Base-by-base conservation (phyloP, 1,139 yeast genomes). In the Taphrina flavorubra region DNA sequence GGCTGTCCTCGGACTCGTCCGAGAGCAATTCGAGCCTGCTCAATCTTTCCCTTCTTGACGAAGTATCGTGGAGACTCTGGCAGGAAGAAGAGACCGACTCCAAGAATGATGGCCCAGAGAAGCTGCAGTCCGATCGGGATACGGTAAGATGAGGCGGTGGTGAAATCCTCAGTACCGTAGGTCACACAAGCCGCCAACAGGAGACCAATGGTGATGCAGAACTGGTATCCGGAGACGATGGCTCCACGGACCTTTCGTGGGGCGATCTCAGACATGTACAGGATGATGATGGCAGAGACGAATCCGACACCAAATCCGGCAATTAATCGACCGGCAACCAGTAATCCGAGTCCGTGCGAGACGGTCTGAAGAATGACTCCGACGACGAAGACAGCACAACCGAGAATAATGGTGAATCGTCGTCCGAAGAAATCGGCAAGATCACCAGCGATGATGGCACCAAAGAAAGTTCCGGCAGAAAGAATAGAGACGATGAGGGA, bases 211-310 rank as follows among this genome's bases (percentile, higher is more conserved):
- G 92, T 87, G 75, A 88, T 85, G 77, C 84, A 83, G 77, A 85
- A 84, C 79, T 88, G 91, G 82, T 86, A 87, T 73, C 88, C 83
- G 56, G 87, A 84, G 61, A 88, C 90, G 51, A 81, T 78, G 51
- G 90, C 84, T 77, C 92, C 94, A 80, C 94, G 84, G 71, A 87
- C 80, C 74, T 83, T 82, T 76, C 83, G 86, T 70, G 92, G 92
- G 51, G 91, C 84, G 72, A 87, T 82, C 79, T 88, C 92, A 70
- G 89, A 83, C 79, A 87, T 87, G 77, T 87, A 87, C 78, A 88
- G 79, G 60, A 91, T 90, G 69, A 85, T 83, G 68, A 86, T 79
- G 53, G 89, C 88, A 18, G 91, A 83, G 47, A 87, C 84, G 59
- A 83, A 82, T 74, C 92, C 92, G 70, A 88, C 89, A 76, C 89